A percentile compares a stretch with the other conserved stretches of the same genome.
Evolutionary conservation across 495 filamentous ascomycete genomes (phyloP).

Genomic region (Tuber brumale): DNA sequence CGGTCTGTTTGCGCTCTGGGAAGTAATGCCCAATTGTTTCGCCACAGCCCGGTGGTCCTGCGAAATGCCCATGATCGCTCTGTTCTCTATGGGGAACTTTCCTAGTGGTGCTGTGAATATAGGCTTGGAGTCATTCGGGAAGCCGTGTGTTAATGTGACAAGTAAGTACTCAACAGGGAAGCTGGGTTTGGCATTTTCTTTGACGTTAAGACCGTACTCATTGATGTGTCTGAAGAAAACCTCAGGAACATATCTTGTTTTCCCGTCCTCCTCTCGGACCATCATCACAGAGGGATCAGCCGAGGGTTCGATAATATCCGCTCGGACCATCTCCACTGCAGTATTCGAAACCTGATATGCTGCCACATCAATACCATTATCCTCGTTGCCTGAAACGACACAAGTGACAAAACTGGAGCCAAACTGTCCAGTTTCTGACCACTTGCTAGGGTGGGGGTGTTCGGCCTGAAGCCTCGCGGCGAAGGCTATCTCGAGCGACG

Average conservation of each 20-base stretch:
- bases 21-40: slow-evolving; percentile 54
- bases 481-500: slow-evolving; percentile 85
- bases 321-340: slow-evolving; percentile 92
- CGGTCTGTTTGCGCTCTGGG: slow-evolving; percentile 48
- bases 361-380: slow-evolving; percentile 79
- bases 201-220: slow-evolving; percentile 91
- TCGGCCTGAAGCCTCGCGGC: slow-evolving; percentile 79
- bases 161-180: slow-evolving; percentile 97
- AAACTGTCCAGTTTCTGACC: slow-evolving; percentile 91
- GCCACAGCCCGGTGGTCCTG: slow-evolving; percentile 66
- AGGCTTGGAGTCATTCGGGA: slow-evolving; percentile 71
- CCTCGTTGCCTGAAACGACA: slow-evolving; percentile 82
- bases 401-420: slow-evolving; percentile 97
- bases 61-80: slow-evolving; percentile 72
- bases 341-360: slow-evolving; percentile 92
- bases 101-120: slow-evolving; percentile 53
- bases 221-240: slow-evolving; percentile 95
- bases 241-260: slow-evolving; percentile 86
- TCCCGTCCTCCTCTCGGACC: slow-evolving; percentile 83
- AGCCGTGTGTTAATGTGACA: slow-evolving; percentile 92
- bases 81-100: slow-evolving; percentile 83
- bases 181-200: slow-evolving; percentile 90
- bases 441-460: slow-evolving; percentile 86
- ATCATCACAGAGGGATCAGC: slow-evolving; percentile 92
- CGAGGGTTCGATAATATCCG: slow-evolving; percentile 90